phyloP scores from a whole-genome alignment of 495 filamentous ascomycete genomes.

The Penicillium odoratum region DNA sequence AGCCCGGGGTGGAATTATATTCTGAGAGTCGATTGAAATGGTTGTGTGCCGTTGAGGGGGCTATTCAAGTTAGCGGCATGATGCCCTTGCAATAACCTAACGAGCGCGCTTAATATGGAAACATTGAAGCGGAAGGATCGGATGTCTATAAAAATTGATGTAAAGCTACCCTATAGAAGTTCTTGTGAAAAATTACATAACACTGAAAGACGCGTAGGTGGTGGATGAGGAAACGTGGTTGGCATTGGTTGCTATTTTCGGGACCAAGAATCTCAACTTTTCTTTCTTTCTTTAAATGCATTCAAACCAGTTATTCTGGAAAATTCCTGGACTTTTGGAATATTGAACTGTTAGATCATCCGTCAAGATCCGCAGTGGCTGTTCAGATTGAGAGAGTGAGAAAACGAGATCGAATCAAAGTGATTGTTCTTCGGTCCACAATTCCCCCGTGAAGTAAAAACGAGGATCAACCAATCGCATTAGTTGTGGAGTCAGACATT shows the following conservation, averaged over 20 bases:
- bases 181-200: too few relatives aligned
- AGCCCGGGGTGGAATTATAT: conserved; percentile 34
- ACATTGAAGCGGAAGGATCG: not conserved
- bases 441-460: not conserved
- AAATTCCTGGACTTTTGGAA: too few relatives aligned
- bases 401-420: not conserved
- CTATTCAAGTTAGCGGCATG: conserved; percentile 23
- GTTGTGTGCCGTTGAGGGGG: conserved; percentile 30
- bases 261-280: not conserved
- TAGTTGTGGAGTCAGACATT: not conserved
- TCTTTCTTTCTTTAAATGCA: not conserved
- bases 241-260: not conserved
- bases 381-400: not conserved
- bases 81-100: not conserved
- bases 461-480: not conserved
- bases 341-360: too few relatives aligned
- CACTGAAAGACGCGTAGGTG: too few relatives aligned
- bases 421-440: conserved; percentile 5
- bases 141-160: not conserved
- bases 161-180: too few relatives aligned
- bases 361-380: conserved; percentile 1
- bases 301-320: too few relatives aligned
- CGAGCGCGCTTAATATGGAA: not conserved
- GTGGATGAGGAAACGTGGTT: too few relatives aligned
- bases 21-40: conserved; percentile 26